Base-by-base conservation (phyloP, 768 basidiomycete genomes). In the Trametes gibbosa region DNA sequence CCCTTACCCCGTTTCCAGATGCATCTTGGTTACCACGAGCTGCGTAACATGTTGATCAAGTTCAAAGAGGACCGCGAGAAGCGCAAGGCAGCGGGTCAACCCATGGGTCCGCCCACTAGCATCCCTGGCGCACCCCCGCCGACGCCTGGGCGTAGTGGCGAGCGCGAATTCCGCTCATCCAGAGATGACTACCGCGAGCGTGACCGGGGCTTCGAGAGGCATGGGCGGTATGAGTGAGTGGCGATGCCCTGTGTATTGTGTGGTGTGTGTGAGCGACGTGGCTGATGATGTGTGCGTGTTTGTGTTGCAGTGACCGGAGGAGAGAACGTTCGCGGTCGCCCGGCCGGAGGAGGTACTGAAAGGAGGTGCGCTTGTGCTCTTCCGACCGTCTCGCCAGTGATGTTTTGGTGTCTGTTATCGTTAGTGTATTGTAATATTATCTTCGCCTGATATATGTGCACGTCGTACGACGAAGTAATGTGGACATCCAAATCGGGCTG, bases 11-110 rank as follows among this genome's bases (percentile, higher is more conserved):
- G 7, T 5, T 2, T 32, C 29, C 45, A 98, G 97, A 96, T 99
- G 92, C 97, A 98, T 79, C 75, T 98, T 69, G 97, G 97, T 10
- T 99, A 99, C 77, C 95, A 98, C 73, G 95, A 98, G 76, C 81
- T 99, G 62, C 92, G 97, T 56, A 92, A 95, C 75, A 90, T 97
- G 85, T 81, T 99, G 53, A 73, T 78, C 58, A 90, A 92, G 70
- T 97, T 98, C 75, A 86, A 87, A 63, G 95, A 95, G 70, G 90
- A 94, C 53, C 87, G 95, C 59, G 89, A 91, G 72, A 90, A 90
- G 75, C 80, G 79, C 59, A 86, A 89, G 69, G 56, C 55, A 9
- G 86, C 84, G 70, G 79, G 74, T 63, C 81, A 80, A 40, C 79
- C 83, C 58, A 74, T 79, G 48, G 62, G 69, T 10, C 65, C 53